These are phyloP conservation scores for Cytospora mali DNA, from an alignment of 2,329 filamentous ascomycete species.

Conservation along the genomic window DNA sequence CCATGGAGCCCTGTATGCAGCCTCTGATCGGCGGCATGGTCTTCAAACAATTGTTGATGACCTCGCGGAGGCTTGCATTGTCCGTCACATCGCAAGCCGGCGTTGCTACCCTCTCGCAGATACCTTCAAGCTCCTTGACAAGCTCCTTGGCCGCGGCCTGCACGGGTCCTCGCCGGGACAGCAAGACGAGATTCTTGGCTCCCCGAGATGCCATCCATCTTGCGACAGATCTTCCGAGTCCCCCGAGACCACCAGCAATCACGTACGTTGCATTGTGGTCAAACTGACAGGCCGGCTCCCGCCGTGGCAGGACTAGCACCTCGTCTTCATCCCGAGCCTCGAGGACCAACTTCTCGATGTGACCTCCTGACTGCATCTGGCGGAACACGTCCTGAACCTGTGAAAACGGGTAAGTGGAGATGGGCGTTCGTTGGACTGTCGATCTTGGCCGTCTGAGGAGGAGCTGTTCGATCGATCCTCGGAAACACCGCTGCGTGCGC, in stretches of 20 bases:
- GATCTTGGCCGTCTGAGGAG: neutral
- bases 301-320: slow-evolving; percentile 28
- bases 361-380: slow-evolving; percentile 28
- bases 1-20: slow-evolving; percentile 31
- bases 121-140: slow-evolving; percentile 16
- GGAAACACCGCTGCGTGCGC: slow-evolving; percentile 14
- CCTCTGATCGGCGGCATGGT: slow-evolving; percentile 27
- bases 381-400: slow-evolving; percentile 31
- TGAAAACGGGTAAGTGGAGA: slow-evolving; percentile 15
- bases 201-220: slow-evolving; percentile 29
- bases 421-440: slow-evolving; percentile 1
- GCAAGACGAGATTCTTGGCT: slow-evolving; percentile 29
- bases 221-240: slow-evolving; percentile 30
- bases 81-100: slow-evolving; percentile 31
- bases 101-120: slow-evolving; percentile 21
- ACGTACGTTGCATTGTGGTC: slow-evolving; percentile 30
- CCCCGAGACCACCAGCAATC: slow-evolving; percentile 36
- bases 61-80: slow-evolving; percentile 6
- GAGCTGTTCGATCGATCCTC: slow-evolving; percentile 16
- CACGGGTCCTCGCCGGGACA: slow-evolving; percentile 27
- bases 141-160: slow-evolving; percentile 14
- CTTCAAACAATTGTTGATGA: slow-evolving; percentile 11
- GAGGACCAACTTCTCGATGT: slow-evolving; percentile 31
- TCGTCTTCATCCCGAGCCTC: slow-evolving; percentile 28
- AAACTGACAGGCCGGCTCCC: slow-evolving; percentile 21